Percentiles rank a stretch among this genome's conserved stretches.
Conservation (phyloP, 1,139 yeast genomes). For the Debaryomyces subglobosus region DNA sequence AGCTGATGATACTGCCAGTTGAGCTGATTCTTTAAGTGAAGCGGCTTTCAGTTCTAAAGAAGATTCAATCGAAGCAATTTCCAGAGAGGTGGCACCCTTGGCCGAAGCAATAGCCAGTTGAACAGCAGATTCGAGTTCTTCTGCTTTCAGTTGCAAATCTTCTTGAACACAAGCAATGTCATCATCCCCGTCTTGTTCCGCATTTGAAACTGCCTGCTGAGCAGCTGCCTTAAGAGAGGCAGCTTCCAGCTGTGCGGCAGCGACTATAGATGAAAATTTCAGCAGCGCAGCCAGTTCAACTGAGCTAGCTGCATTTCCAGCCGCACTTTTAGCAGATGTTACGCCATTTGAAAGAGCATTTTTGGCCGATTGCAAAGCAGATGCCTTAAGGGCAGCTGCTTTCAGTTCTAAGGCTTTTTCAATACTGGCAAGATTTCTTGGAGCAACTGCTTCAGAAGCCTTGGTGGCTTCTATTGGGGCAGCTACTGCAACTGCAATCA, state of each 20-base stretch:
- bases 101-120: neutral
- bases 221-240: neutral
- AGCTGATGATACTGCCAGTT: neutral
- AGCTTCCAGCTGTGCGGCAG: neutral
- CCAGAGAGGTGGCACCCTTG: slow-evolving; percentile 2
- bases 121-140: neutral
- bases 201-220: neutral
- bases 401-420: neutral
- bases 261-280: neutral
- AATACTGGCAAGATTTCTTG: slow-evolving; percentile 2
- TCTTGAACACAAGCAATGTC: neutral
- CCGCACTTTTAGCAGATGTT: neutral
- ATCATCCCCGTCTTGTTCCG: neutral
- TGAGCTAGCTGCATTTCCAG: neutral
- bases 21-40: neutral
- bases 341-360: neutral
- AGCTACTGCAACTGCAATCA: neutral
- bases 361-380: neutral
- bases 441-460: neutral
- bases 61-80: neutral
- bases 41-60: slow-evolving; percentile 1
- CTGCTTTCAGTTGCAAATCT: neutral
- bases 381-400: neutral
- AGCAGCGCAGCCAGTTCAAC: neutral
- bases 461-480: neutral